Base-by-base conservation (phyloP, 306 rosid genomes). In the Aeschynomene evenia region DNA sequence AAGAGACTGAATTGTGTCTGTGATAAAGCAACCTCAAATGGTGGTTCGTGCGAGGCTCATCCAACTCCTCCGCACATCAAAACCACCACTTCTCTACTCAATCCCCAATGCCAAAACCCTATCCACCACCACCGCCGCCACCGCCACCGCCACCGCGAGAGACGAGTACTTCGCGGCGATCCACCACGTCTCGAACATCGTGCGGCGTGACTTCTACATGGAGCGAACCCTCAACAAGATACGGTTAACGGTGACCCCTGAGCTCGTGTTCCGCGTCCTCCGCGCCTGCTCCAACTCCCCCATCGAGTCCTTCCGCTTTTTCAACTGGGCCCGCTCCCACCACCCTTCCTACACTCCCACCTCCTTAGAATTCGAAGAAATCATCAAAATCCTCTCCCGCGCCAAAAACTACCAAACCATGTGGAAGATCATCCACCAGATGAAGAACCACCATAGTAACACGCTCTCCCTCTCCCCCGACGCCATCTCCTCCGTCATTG, bases 181-280 rank as follows among this genome's bases (percentile, higher is more conserved):
- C 77, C 96, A 92, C 77, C 91, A 88, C 79, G 83, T 92, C 26
- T 74, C 93, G n/a, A 88, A 92, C 83, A 85, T 90, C 39, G 96
- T 92, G 28, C 93, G 95, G 6, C 92, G 96, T 26, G 96, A 92
- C 76, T 80, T 88, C 88, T 93, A 83, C 91, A 23, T 93, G 81
- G 98, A 93, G 50, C 93, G 98, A 15, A 93, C 96, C 19, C 96
- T 93, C 80, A 93, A 90, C 88, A 93, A 90, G 87, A 88, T 93
- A 53, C 83, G 68, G 14, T 77, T 90, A 66, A 62, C 84, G 63
- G 69, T 93, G 76, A 84, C 90, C 31, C 90, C 98, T 22, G 98
- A 93, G 51, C 88, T 93, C 28, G 96, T 93, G 75, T 90, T 73
- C 82, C 90, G 98, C 18, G 96, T 90, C 42, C 96, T 93, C 60